These are phyloP conservation scores for Boletus semigastroideus DNA, from an alignment of 1,284 basidiomycete genomes.

Conservation along the genomic window DNA sequence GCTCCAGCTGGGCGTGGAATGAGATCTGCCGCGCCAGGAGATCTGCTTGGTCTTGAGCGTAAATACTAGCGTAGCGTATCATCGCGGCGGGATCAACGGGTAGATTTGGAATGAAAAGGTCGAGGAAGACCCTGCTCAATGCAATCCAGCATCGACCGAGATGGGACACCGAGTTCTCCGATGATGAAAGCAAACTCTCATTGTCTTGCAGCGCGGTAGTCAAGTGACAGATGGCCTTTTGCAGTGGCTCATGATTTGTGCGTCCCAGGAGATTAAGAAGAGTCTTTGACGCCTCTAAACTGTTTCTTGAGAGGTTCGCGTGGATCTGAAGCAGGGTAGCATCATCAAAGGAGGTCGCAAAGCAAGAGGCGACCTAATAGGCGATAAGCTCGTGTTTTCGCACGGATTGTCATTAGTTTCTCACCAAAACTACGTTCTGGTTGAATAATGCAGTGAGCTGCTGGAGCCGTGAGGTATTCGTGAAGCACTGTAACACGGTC, in stretches of 20 bases:
- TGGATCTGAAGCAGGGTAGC: slow-evolving; percentile 24
- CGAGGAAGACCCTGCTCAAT: slow-evolving; percentile 57
- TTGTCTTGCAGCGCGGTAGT: slow-evolving; percentile 4
- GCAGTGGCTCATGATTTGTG: slow-evolving; percentile 27
- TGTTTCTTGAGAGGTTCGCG: not conserved
- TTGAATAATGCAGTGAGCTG: slow-evolving; percentile 43
- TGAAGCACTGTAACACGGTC: slow-evolving; percentile 38
- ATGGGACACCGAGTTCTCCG: slow-evolving; percentile 8
- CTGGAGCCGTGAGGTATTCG: slow-evolving; percentile 36
- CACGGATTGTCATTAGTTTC: slow-evolving; percentile 5
- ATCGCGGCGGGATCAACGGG: slow-evolving; percentile 88
- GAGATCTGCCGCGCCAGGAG: slow-evolving; percentile 53
- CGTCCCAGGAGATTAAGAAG: slow-evolving; percentile 21
- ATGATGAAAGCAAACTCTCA: not conserved
- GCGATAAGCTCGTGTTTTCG: slow-evolving; percentile 4
- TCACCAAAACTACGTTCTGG: slow-evolving; percentile 42
- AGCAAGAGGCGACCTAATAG: slow-evolving; percentile 40
- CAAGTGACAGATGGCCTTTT: slow-evolving; percentile 23
- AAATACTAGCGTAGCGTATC: slow-evolving; percentile 52
- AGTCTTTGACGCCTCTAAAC: slow-evolving; percentile 8
- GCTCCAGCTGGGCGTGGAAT: slow-evolving; percentile 61
- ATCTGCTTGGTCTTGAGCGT: slow-evolving; percentile 48
- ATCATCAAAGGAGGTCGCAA: slow-evolving; percentile 40
- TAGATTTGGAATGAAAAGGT: slow-evolving; percentile 82
- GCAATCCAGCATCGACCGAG: slow-evolving; percentile 69